Base-by-base conservation (phyloP, 352 stramenopile genomes). In the Blastocystis hominis region DNA sequence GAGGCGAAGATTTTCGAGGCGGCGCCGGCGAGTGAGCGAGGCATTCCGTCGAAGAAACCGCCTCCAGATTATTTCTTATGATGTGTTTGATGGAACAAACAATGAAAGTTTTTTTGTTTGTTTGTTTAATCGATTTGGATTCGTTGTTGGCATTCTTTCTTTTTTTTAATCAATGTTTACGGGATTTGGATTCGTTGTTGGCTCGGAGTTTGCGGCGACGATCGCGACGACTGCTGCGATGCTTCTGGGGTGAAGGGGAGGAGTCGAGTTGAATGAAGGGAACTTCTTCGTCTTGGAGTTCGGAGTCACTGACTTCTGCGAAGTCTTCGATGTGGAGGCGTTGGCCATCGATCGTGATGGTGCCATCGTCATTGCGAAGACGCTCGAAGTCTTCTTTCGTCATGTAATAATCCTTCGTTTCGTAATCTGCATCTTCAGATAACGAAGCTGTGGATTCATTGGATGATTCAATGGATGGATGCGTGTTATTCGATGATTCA, bases 1-100 rank as follows among this genome's bases (percentile, higher is more conserved):
- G 96, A 64, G 17, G 0, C 34, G 0, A 7, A 80, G 70, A 40
- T 80, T 44, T 80, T 63, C 36, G 70, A 80, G 40, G 70, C 70
- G n/a, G 70, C 44, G 24, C 46, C 44, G 15, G 70, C 70, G 40
- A 80, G 24, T 80, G 70, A 55, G 38, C 76, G 76, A 30, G 63
- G 42, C 0, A 72, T 86, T 76, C 76, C 76, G n/a, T 76, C 59
- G 38, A 86, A 86, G 76, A 86, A 72, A 36, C 76, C 59, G 78
- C 76, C 76, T 86, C 76, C 76, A 76, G 76, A 86, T 47, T 86
- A 86, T 78, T 86, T 86, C 76, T 63, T 86, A 40, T 86, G 30
- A 78, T 2, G 30, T 54, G 5, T 47, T 64, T 80, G 44, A 36
- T 78, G 61, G 42, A 59, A 70, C 24, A 13, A 70, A 70, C 10